Base-by-base conservation (phyloP, 805 yeast genomes). In the Sugiyamaella chiloensis region DNA sequence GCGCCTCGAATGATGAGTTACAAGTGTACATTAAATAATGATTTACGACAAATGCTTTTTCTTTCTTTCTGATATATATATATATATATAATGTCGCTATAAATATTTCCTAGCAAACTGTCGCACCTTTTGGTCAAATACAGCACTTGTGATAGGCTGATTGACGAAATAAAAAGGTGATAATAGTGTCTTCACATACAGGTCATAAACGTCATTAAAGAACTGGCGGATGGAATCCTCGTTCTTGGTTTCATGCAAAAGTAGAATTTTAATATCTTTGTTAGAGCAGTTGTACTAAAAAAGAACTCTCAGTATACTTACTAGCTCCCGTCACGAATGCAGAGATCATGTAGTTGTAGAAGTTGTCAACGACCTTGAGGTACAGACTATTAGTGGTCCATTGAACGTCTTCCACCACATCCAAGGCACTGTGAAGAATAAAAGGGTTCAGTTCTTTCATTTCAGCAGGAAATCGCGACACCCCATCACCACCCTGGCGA, bases 241-340 rank as follows among this genome's bases (percentile, higher is more conserved):
- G 52, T 77, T 72, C 42, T 70, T 70, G 19, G 74, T 62, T 48
- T 83, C 85, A 55, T 85, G 87, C 2, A 85, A 68, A 54, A 93
- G 74, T 17, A 93, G 66, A 53, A 91, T 79, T 62, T 88, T 88
- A 57, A 87, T 77, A 60, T 88, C 65, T 60, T 39, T 31, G 14
- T 40, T 14, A 31, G 5, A 20, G 7, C 3, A 7, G 16, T 12
- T 39, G 14, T 6, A 16, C 40, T 17, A 17, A 14, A n/a, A 8
- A 16, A 12, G n/a, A n/a, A n/a, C n/a, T n/a, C n/a, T n/a, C 16
- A 12, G 24, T 12, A 2, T 12, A 49, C 64, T 36, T 52, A 62
- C 64, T 90, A 4, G 96, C 91, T 44, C 89, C 89, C 0, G 96
- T 87, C 34, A 91, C 74, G 62, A 81, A 93, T 2, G 91, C 95